Evolutionary conservation across 352 stramenopile genomes (phyloP).

Genomic region (Peronosclerospora sorghi): DNA sequence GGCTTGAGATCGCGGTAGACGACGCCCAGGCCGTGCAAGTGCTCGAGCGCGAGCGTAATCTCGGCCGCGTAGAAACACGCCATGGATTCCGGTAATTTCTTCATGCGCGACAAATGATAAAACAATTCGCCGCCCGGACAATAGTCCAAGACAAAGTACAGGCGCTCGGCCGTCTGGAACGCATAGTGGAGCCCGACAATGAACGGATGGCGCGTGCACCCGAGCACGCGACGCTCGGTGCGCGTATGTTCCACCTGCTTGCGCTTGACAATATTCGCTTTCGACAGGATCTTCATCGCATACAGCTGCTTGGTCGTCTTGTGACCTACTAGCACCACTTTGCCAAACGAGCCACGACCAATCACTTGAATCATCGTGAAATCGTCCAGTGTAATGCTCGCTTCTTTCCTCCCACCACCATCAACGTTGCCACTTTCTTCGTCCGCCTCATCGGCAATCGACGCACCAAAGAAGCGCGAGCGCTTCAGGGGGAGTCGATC

Average conservation of each 20-base stretch:
- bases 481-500: slow-evolving; percentile 49
- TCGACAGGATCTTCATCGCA: slow-evolving; percentile 89
- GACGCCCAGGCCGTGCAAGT: slow-evolving; percentile 74
- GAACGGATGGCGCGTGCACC: slow-evolving; percentile 76
- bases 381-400: slow-evolving; percentile 50
- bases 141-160: slow-evolving; percentile 96
- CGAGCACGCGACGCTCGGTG: slow-evolving; percentile 76
- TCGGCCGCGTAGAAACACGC: slow-evolving; percentile 85
- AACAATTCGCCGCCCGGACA: slow-evolving; percentile 83
- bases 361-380: slow-evolving; percentile 86
- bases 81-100: slow-evolving; percentile 81
- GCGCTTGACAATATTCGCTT: slow-evolving; percentile 83
- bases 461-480: slow-evolving; percentile 60
- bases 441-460: slow-evolving; percentile 43
- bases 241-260: slow-evolving; percentile 86
- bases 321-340: slow-evolving; percentile 81
- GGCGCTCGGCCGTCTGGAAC: slow-evolving; percentile 80
- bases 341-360: slow-evolving; percentile 87
- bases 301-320: slow-evolving; percentile 83
- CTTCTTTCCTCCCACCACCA: slow-evolving; percentile 12
- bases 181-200: slow-evolving; percentile 84
- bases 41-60: slow-evolving; percentile 74
- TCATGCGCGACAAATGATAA: slow-evolving; percentile 80
- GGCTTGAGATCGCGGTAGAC: slow-evolving; percentile 78
- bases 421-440: slow-evolving; percentile 20